A percentile compares a stretch with the other conserved stretches of the same genome.
phyloP scores from a whole-genome alignment of 2,329 filamentous ascomycete species.

The Pseudogymnoascus sp. region DNA sequence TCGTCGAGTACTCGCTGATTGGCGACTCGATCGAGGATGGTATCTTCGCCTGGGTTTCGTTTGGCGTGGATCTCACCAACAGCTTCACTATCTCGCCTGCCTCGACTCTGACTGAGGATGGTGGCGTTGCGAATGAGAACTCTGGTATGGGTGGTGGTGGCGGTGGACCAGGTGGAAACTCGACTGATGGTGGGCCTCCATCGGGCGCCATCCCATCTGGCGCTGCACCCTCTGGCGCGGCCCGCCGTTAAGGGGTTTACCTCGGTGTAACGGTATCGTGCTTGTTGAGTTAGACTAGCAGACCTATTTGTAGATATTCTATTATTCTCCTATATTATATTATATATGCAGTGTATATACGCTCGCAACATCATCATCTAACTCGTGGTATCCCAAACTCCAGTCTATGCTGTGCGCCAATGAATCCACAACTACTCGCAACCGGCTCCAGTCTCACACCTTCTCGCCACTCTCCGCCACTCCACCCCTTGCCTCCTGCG shows the following conservation, averaged over 20 bases:
- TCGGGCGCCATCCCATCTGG: neutral
- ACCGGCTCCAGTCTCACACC: neutral
- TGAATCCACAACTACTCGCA: neutral
- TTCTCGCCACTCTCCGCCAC: neutral
- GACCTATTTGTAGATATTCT: neutral
- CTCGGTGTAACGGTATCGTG: neutral
- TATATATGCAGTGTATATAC: neutral
- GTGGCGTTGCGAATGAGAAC: neutral
- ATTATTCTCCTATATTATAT: neutral
- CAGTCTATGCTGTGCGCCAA: neutral
- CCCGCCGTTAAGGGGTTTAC: neutral
- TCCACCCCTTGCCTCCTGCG: neutral
- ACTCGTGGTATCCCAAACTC: neutral
- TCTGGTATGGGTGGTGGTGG: neutral
- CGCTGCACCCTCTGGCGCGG: neutral
- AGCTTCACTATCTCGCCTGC: neutral
- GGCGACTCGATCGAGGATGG: slow-evolving; percentile 43
- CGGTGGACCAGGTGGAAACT: neutral
- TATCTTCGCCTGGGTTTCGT: slow-evolving; percentile 46
- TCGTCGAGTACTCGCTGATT: slow-evolving; percentile 49
- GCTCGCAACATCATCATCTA: neutral
- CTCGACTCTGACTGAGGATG: neutral
- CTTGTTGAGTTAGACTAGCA: neutral
- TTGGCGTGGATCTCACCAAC: slow-evolving; percentile 33
- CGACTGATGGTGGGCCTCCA: neutral